Base-by-base conservation (phyloP, 306 rosid genomes). In the Dalbergia cochinchinensis region DNA sequence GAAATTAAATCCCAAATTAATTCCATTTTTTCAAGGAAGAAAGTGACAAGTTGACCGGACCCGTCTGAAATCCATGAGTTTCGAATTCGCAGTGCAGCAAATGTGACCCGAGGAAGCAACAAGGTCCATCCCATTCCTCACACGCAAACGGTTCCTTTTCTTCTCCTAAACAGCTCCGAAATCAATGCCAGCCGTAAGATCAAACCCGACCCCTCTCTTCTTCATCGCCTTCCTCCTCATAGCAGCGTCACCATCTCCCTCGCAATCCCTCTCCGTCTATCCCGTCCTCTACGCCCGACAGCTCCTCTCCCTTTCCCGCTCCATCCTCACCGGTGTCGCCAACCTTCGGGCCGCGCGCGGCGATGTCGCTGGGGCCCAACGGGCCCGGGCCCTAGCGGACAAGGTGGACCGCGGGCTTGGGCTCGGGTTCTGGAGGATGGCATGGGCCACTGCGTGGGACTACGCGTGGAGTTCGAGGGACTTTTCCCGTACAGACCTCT, bases 301-400 rank as follows among this genome's bases (percentile, higher is more conserved):
- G 74, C 73, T 90, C 65, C 73, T 86, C 80, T 91, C 97, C 9
- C 90, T 86, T 71, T 54, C 92, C 19, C 97, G 87, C 78, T 87
- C 97, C 67, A 86, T 92, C 65, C 80, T 87, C 88, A 20, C 74
- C 79, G 86, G 89, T 39, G 95, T 94, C 76, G 94, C 94, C 35
- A 83, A 92, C 83, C 92, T 91, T 33, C 95, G 97, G 42, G 83
- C 88, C 83, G 19, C 90, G 0, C 91, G 97, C 0, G 97, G 97
- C 16, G 98, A 94, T 76, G 0, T 69, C 45, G 61, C 86, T 48
- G 97, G 93, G n/a, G 80, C 97, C 19, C 55, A 75, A 2, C 88
- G 95, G 20, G 97, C 94, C 1, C 18, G 77, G 3, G 14, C 57
- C 72, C 80, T 91, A n/a, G n/a, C n/a, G n/a, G n/a, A n/a, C n/a